A percentile compares a stretch with the other conserved stretches of the same genome.
These are phyloP conservation scores for Cubamyces lactineus DNA, from an alignment of 768 basidiomycete species.

Conservation along the genomic window DNA sequence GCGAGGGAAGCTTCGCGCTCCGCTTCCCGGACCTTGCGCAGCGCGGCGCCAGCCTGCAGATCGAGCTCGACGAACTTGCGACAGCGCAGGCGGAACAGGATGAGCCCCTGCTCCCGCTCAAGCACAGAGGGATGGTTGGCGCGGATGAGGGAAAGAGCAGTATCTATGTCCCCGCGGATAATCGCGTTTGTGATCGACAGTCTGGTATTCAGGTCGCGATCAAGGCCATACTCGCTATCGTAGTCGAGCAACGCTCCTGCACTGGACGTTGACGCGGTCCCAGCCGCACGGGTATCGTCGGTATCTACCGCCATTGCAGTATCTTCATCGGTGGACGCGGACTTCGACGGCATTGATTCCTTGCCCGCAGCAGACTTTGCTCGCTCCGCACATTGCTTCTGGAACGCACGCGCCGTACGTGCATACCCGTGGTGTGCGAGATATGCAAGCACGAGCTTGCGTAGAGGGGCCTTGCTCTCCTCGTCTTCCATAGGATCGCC, in stretches of 20 bases:
- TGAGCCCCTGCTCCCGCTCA: slow-evolving; percentile 64
- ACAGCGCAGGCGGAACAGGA: slow-evolving; percentile 83
- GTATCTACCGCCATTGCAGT: slow-evolving; percentile 24
- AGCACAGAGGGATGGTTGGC: slow-evolving; percentile 66
- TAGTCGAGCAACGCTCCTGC: slow-evolving; percentile 9
- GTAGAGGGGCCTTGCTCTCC: slow-evolving; percentile 61
- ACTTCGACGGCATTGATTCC: slow-evolving; percentile 5
- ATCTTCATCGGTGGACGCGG: slow-evolving; percentile 20
- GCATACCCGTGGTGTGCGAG: slow-evolving; percentile 86
- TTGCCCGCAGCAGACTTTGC: slow-evolving; percentile 6
- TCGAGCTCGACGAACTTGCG: slow-evolving; percentile 86
- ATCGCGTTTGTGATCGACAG: slow-evolving; percentile 75
- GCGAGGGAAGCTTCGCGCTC: slow-evolving; percentile 37
- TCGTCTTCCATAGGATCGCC: slow-evolving; percentile 36
- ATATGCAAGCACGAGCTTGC: slow-evolving; percentile 77
- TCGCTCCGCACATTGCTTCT: slow-evolving; percentile 46
- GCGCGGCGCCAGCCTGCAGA: slow-evolving; percentile 67
- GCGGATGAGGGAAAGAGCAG: slow-evolving; percentile 59
- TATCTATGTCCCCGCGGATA: slow-evolving; percentile 69
- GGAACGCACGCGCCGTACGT: slow-evolving; percentile 68
- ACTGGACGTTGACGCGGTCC: too few species aligned
- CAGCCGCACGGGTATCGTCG: slow-evolving; percentile 19
- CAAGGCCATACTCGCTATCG: slow-evolving; percentile 36
- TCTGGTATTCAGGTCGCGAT: slow-evolving; percentile 61
- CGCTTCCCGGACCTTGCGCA: slow-evolving; percentile 58